phyloP scores from a whole-genome alignment of 768 basidiomycete species.

The Tulasnella sp. region DNA sequence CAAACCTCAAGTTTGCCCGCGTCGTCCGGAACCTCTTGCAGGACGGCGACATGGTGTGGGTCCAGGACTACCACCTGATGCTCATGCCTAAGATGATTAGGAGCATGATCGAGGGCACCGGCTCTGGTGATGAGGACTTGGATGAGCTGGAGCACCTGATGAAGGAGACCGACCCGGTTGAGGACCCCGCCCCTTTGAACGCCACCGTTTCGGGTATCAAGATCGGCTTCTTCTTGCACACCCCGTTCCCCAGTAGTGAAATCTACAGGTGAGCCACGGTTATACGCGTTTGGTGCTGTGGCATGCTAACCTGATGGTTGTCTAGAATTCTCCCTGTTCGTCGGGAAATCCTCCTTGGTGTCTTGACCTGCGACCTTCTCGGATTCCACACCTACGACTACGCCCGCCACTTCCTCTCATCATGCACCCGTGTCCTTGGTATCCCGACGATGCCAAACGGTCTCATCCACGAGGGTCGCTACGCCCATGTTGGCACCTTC shows the following conservation, averaged over 20 bases:
- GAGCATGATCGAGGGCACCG: conserved; percentile 75
- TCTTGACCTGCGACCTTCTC: conserved; percentile 94
- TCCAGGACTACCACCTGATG: conserved; percentile 98
- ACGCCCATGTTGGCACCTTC: conserved; percentile 97
- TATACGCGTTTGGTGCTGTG: conserved; percentile 1
- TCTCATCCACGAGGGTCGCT: conserved; percentile 91
- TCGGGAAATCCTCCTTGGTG: conserved; percentile 94
- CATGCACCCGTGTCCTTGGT: conserved; percentile 93
- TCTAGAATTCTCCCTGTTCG: conserved; percentile 92
- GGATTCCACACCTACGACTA: conserved; percentile 99
- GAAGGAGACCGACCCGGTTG: conserved; percentile 71
- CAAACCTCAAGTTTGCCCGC: conserved; percentile 93
- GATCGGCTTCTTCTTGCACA: conserved; percentile 98
- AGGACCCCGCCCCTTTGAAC: conserved; percentile 52
- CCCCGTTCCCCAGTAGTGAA: conserved; percentile 96
- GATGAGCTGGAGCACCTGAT: conserved; percentile 55
- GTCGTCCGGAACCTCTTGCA: conserved; percentile 76
- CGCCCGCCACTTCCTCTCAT: conserved; percentile 98
- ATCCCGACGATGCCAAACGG: conserved; percentile 98
- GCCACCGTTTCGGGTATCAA: conserved; percentile 56
- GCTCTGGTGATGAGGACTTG: conserved; percentile 59
- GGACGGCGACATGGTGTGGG: conserved; percentile 96
- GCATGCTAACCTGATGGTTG: not conserved
- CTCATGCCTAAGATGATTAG: conserved; percentile 96
- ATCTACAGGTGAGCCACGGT: conserved; percentile 78